These are phyloP conservation scores for Rheum nobile DNA, from an alignment of 148 eudicot genomes.

Conservation along the genomic window DNA sequence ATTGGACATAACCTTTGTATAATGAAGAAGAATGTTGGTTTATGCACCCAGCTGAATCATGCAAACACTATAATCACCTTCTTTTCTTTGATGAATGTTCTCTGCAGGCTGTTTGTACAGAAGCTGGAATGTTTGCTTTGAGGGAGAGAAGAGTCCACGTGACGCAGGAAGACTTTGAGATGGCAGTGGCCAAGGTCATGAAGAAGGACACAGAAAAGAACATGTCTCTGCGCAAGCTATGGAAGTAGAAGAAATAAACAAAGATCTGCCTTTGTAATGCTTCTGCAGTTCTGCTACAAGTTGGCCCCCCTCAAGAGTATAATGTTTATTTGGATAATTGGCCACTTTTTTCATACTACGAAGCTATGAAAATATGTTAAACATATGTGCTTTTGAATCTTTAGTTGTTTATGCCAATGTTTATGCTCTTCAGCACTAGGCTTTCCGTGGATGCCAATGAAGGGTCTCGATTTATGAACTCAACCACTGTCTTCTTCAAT, in stretches of 20 bases:
- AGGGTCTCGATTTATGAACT: no score
- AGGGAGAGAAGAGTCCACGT: constrained; percentile 18
- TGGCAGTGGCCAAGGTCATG: constrained; percentile 18
- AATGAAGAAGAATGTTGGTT: background rate
- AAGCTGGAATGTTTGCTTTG: constrained; percentile 17
- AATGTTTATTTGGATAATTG: background rate
- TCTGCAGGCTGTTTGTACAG: constrained; percentile 15
- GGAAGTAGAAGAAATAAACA: background rate
- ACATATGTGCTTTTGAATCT: background rate
- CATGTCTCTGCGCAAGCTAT: constrained; percentile 7
- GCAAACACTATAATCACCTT: background rate
- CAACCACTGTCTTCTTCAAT: no score
- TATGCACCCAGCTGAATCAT: no score
- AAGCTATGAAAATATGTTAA: background rate
- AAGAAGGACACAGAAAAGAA: constrained; percentile 14
- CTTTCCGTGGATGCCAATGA: no score
- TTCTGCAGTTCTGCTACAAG: background rate
- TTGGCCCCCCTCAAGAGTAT: background rate
- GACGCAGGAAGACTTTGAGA: constrained; percentile 16
- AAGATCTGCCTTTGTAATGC: background rate
- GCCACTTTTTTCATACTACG: background rate
- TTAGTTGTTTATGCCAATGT: background rate
- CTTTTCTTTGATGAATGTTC: background rate
- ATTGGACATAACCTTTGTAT: background rate
- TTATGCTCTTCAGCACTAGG: background rate